Conservation (phyloP, 352 stramenopile species). For the Pythium sp. region DNA sequence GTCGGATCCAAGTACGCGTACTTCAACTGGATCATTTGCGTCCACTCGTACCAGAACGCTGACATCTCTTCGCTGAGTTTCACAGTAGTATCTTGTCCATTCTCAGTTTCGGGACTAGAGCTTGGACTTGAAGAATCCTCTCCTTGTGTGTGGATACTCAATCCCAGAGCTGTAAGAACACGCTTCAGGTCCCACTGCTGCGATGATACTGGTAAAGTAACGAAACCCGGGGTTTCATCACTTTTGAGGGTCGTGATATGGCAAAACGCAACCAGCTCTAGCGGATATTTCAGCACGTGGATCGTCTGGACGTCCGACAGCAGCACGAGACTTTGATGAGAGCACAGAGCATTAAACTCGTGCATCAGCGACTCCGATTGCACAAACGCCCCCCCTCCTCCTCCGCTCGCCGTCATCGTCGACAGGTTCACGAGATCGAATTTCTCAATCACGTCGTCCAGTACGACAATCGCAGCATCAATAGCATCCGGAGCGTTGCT, state of each 20-base stretch:
- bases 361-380: constrained; percentile 21
- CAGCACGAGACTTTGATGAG: constrained; percentile 16
- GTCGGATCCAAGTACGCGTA: constrained; percentile 39
- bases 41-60: constrained; percentile 24
- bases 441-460: constrained; percentile 33
- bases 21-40: constrained; percentile 43
- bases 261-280: constrained; percentile 40
- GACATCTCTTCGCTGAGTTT: constrained; percentile 2
- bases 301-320: constrained; percentile 23
- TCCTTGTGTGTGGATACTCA: constrained; percentile 2
- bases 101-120: neutral
- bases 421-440: constrained; percentile 40
- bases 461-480: constrained; percentile 32
- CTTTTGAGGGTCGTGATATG: constrained; percentile 22
- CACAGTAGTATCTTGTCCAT: neutral
- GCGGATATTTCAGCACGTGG: constrained; percentile 37
- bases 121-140: neutral
- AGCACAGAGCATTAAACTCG: constrained; percentile 17
- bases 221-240: neutral
- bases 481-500: constrained; percentile 3
- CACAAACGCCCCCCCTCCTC: constrained; percentile 1
- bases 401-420: constrained; percentile 1
- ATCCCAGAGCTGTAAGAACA: constrained; percentile 6
- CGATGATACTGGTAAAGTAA: neutral
- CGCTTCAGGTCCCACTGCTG: constrained; percentile 7